Evolutionary conservation across 164 flowering plant species (phyloP).

Genomic region (Kingdonia uniflora): DNA sequence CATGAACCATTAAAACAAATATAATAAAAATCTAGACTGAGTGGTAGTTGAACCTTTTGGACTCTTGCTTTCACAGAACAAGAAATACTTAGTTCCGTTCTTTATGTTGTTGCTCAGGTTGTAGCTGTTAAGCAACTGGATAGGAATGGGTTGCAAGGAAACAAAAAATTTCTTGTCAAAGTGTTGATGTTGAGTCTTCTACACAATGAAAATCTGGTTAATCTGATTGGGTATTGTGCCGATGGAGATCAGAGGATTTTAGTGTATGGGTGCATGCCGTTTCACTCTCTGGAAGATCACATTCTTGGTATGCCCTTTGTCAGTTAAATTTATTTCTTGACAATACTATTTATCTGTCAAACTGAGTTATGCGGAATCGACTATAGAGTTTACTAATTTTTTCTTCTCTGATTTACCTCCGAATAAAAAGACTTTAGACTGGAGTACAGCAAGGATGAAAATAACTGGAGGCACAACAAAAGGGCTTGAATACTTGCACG

Average conservation of each 20-base stretch:
- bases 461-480: slow-evolving; percentile 63
- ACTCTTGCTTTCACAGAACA: too few species aligned
- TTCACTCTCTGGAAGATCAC: slow-evolving; percentile 29
- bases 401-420: slow-evolving; percentile 27
- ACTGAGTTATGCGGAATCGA: background rate
- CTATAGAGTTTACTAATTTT: background rate
- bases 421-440: slow-evolving; percentile 38
- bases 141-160: slow-evolving; percentile 31
- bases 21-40: too few species aligned
- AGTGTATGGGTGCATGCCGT: slow-evolving; percentile 32
- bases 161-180: slow-evolving; percentile 27
- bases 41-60: too few species aligned
- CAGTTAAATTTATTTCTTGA: background rate
- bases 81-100: too few species aligned
- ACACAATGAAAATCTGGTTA: slow-evolving; percentile 32
- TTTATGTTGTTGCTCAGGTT: slow-evolving; percentile 15
- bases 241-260: slow-evolving; percentile 44
- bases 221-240: slow-evolving; percentile 36
- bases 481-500: slow-evolving; percentile 73
- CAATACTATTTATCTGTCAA: background rate
- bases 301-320: slow-evolving; percentile 33
- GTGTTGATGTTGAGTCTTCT: slow-evolving; percentile 24
- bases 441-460: slow-evolving; percentile 61
- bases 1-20: too few species aligned
- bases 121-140: slow-evolving; percentile 46